Evolutionary conservation across 75 land plant species (phyloP), one percentile per base, ranked within the genome.

Genomic region (Selaginella tamariscina): DNA sequence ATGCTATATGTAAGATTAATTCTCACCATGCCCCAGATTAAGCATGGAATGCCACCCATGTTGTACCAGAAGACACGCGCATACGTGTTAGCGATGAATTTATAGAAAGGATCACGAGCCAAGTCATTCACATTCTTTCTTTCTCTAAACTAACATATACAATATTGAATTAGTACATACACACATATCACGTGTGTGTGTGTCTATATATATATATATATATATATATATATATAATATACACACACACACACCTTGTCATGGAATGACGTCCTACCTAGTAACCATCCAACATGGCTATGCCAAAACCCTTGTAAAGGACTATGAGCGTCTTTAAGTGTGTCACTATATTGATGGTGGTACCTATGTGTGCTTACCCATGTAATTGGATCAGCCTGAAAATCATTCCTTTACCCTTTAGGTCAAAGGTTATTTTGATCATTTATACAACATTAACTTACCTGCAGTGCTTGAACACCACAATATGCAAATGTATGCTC

Each of bases 291-390:
- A 81, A 86, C 78, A 59, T 88, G 92, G 65, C 86, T 86, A 66
- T 70, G 78, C 93, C 93, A 88, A 63, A 88, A 86, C 2, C 93
- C 93, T 72, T 82, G 86, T 29, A 56, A 65, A 11, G 93, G 93
- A 32, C 83, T 82, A 65, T 89, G 94, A 1, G 94, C 89, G 30
- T 89, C 94, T 65, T 70, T 80, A 27, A 70, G 80, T 27, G 94
- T 82, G 69, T 89, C 94, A 54, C 87, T 80, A 68, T 72, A 75
- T 55, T 86, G 86, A 56, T 89, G 94, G 64, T 89, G 94, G 54
- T 82, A 86, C 22, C 94, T 75, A 71, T 86, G 94, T 55, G 94
- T 77, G 65, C 94, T 89, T 24, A 86, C 94, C 94, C 89, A 89
- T 56, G 83, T 82, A 56, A 80, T 57, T 28, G 94, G 94, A 56